Conservation (phyloP, 805 yeast genomes). For the Candida patagonica region DNA sequence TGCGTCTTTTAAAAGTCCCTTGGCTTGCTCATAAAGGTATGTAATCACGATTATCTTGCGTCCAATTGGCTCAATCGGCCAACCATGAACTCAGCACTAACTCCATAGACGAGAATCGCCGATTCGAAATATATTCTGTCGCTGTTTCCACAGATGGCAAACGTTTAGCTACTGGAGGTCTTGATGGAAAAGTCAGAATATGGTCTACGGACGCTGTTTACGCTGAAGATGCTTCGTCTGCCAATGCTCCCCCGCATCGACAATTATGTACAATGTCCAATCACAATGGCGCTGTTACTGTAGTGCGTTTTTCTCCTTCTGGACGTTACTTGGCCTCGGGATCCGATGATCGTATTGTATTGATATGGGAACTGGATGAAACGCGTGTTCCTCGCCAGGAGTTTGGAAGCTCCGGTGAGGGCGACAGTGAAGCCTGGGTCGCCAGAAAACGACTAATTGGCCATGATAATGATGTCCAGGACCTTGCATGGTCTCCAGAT, state of each 20-base stretch:
- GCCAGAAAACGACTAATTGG: constrained; percentile 88
- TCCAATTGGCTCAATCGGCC: not conserved
- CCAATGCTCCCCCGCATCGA: constrained; percentile 8
- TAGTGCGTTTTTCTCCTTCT: constrained; percentile 84
- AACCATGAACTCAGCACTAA: not conserved
- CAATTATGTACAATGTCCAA: constrained; percentile 88
- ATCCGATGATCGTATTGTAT: constrained; percentile 83
- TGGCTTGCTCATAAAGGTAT: constrained; percentile 56
- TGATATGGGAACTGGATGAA: constrained; percentile 93
- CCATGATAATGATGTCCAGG: constrained; percentile 96
- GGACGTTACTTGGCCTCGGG: constrained; percentile 91
- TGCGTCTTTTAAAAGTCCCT: constrained; percentile 61
- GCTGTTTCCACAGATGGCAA: constrained; percentile 74
- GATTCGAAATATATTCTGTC: constrained; percentile 78
- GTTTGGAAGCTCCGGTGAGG: constrained; percentile 53
- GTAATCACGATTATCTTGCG: constrained; percentile 16
- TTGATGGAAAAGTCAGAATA: constrained; percentile 80
- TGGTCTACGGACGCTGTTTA: constrained; percentile 85
- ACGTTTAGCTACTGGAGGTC: constrained; percentile 86
- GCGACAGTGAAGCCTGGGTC: constrained; percentile 87
- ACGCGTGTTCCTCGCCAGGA: constrained; percentile 40
- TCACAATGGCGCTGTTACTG: constrained; percentile 95
- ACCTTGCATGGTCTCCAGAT: constrained; percentile 97
- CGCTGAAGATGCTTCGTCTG: constrained; percentile 23
- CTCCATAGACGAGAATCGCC: constrained; percentile 58